Evolutionary conservation across 2,329 filamentous ascomycete genomes (phyloP).

Genomic region (Aspergillus transmontanensis): DNA sequence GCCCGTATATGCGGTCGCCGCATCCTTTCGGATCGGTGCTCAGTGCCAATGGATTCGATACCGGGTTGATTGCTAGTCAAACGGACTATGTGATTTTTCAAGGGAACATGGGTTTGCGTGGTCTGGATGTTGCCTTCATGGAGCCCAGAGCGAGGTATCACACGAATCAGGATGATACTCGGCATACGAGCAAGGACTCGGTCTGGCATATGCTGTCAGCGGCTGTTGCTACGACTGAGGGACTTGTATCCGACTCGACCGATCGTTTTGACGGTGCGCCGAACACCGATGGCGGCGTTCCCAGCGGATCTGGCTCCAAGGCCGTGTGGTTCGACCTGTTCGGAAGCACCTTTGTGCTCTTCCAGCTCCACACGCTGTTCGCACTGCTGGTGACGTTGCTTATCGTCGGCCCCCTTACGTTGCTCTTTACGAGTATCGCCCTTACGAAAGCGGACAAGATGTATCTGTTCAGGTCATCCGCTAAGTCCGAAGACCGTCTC

Average conservation of each 20-base stretch:
- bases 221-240: constrained; percentile 72
- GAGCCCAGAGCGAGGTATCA: constrained; percentile 85
- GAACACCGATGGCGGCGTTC: constrained; percentile 61
- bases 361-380: constrained; percentile 80
- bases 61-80: constrained; percentile 76
- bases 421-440: constrained; percentile 69
- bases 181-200: constrained; percentile 66
- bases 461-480: constrained; percentile 77
- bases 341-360: constrained; percentile 75
- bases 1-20: constrained; percentile 69
- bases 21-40: constrained; percentile 85
- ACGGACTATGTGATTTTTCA: constrained; percentile 90
- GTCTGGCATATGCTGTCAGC: constrained; percentile 96
- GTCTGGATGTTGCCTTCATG: constrained; percentile 90
- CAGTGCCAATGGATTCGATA: constrained; percentile 79
- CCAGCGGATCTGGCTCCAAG: constrained; percentile 66
- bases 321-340: constrained; percentile 96
- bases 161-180: constrained; percentile 82
- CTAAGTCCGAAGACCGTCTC: constrained; percentile 62
- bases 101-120: constrained; percentile 75
- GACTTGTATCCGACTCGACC: constrained; percentile 69
- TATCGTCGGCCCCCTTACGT: constrained; percentile 73
- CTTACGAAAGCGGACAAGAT: constrained; percentile 76
- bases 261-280: constrained; percentile 65
- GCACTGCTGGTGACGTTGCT: constrained; percentile 83